Base-by-base conservation (phyloP, 2,329 filamentous ascomycete species). In the Fusarium algeriense region DNA sequence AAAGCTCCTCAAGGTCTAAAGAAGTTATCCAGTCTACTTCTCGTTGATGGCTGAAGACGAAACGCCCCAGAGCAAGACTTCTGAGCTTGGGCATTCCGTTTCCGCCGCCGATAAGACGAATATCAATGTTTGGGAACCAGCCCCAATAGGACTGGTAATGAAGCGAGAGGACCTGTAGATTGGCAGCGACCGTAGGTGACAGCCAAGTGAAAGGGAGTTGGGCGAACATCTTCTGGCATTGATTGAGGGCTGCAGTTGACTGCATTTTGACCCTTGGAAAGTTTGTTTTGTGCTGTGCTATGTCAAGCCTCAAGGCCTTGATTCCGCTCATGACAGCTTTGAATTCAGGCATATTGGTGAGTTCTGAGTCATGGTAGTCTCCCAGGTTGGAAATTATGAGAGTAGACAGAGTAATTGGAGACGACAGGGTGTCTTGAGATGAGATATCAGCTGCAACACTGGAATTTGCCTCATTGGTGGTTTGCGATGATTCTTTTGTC, bases 1-100 rank as follows among this genome's bases (percentile, higher is more conserved):
- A 46, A 15, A 64, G 38, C 19, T 46, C 32, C 19, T 64, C 46
- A 1, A 60, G 60, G 10, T n/a, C 14, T 3, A 60, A 30, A 4
- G 46, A 64, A 30, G 46, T 26, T 17, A 60, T 35, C 41, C 35
- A 64, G 13, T 43, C 48, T 2, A 64, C 43, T 5, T 64, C 46
- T 17, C 28, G 2, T 19, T 28, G 17, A 7, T 53, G 14, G 2
- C 38, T 60, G 7, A 64, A 60, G 19, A 53, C 28, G 3, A 60
- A 60, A 3, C 0, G 5, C 10, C 48, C 61, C 8, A 40, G 23
- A 17, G 34, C 6, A 11, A 60, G 56, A 13, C 37, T 54, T n/a
- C 6, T 9, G 26, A 60, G 40, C 10, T 46, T 45, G 1, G 41
- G 48, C 40, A 54, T 28, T 19, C 40, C 56, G 5, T 49, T 38